phyloP scores from a whole-genome alignment of 768 basidiomycete species.

The Pisolithus albus region DNA sequence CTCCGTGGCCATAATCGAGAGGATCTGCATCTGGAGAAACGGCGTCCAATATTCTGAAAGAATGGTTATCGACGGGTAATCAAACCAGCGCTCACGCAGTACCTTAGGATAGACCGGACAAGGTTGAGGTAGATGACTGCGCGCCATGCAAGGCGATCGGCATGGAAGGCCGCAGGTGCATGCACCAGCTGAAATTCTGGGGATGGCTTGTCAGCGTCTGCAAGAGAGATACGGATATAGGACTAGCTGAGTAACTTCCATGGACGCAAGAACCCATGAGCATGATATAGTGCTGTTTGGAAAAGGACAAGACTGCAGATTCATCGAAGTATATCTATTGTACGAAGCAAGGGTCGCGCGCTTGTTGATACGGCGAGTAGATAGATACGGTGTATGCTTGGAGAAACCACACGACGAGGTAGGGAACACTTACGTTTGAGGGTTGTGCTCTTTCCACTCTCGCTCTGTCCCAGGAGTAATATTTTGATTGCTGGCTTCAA shows the following conservation, averaged over 20 bases:
- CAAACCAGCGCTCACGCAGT: constrained; percentile 10
- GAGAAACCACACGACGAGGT: neutral
- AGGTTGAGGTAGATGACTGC: constrained; percentile 86
- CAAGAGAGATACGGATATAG: neutral
- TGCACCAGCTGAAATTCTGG: constrained; percentile 82
- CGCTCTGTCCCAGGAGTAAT: constrained; percentile 79
- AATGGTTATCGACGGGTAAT: neutral
- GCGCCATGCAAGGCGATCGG: constrained; percentile 80
- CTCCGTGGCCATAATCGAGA: constrained; percentile 53
- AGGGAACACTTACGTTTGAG: constrained; percentile 66
- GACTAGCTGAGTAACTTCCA: neutral
- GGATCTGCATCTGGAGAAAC: constrained; percentile 58
- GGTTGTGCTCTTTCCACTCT: constrained; percentile 85
- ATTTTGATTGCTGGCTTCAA: constrained; percentile 63
- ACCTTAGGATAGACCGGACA: constrained; percentile 75
- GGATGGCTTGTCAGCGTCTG: constrained; percentile 14
- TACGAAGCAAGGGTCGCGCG: too few relatives aligned
- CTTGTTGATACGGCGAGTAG: neutral
- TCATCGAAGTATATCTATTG: too few relatives aligned
- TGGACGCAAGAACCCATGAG: neutral
- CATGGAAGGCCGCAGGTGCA: constrained; percentile 66
- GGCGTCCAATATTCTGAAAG: constrained; percentile 61
- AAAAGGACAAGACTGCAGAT: neutral
- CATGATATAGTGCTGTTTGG: neutral
- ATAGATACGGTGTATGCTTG: neutral